These are phyloP conservation scores for Naganishia sp. DNA, from an alignment of 1,284 basidiomycete genomes.

Conservation along the genomic window DNA sequence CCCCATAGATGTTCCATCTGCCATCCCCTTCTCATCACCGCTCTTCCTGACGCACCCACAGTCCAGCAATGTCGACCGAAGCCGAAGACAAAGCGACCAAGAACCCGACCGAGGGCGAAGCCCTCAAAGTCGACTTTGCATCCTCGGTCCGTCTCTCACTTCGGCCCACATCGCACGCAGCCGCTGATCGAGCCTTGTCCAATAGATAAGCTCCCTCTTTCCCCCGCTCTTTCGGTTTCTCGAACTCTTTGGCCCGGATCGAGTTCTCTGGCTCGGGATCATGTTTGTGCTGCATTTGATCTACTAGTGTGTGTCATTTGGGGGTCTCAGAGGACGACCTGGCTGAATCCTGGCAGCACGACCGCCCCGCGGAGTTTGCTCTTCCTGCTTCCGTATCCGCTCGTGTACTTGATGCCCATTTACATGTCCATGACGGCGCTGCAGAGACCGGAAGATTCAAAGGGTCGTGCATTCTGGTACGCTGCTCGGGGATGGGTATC, in stretches of 20 bases:
- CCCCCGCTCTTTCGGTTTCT: constrained; percentile 29
- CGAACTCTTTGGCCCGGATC: constrained; percentile 26
- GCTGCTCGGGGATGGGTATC: neutral
- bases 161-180: too few relatives aligned
- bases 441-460: constrained; percentile 17
- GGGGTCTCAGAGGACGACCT: neutral
- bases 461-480: constrained; percentile 27
- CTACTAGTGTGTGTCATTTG: constrained; percentile 14
- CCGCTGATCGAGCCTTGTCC: too few relatives aligned
- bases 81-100: neutral
- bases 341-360: neutral
- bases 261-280: constrained; percentile 25
- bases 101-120: constrained; percentile 23
- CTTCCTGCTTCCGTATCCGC: constrained; percentile 29
- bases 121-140: constrained; percentile 21
- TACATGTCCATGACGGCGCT: constrained; percentile 29
- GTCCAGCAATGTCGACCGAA: neutral
- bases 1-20: neutral
- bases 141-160: constrained; percentile 1
- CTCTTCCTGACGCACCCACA: too few relatives aligned
- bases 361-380: constrained; percentile 18
- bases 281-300: constrained; percentile 11
- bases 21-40: too few relatives aligned
- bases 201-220: constrained; percentile 23
- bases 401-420: constrained; percentile 29